These are phyloP conservation scores for Aurinia saxatilis DNA, from an alignment of 345 rosid genomes.

Conservation along the genomic window DNA sequence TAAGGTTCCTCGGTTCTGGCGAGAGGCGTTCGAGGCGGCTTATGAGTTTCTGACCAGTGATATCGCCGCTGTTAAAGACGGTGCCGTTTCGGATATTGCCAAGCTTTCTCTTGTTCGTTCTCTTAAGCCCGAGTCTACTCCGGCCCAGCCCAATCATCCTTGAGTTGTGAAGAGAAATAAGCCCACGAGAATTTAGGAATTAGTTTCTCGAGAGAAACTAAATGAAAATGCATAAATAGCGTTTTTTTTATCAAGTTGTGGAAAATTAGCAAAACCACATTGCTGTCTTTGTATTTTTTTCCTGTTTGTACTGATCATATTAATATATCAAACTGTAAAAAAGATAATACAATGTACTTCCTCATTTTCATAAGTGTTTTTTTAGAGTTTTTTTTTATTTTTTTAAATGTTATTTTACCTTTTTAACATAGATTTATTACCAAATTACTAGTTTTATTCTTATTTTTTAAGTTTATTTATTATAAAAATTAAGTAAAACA, in stretches of 20 bases:
- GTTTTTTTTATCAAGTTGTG: neutral
- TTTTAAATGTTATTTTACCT: too few species aligned
- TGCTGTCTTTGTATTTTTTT: too few species aligned
- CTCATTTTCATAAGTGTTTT: too few species aligned
- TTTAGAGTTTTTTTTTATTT: too few species aligned
- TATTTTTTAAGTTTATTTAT: too few species aligned
- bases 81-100: slow-evolving; percentile 72
- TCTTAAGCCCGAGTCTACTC: slow-evolving; percentile 26
- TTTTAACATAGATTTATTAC: too few species aligned
- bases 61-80: slow-evolving; percentile 36
- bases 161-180: neutral
- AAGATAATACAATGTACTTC: too few species aligned
- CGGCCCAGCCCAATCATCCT: slow-evolving; percentile 17
- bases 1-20: slow-evolving; percentile 64
- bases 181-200: neutral
- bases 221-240: neutral
- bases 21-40: slow-evolving; percentile 72
- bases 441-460: too few species aligned
- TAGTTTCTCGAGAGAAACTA: neutral
- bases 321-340: too few species aligned
- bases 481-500: too few species aligned
- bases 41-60: slow-evolving; percentile 64
- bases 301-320: too few species aligned
- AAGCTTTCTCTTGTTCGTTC: slow-evolving; percentile 47
- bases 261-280: neutral